Base-by-base conservation (phyloP, 2,329 filamentous ascomycete genomes). In the Colletotrichum zoysiae region DNA sequence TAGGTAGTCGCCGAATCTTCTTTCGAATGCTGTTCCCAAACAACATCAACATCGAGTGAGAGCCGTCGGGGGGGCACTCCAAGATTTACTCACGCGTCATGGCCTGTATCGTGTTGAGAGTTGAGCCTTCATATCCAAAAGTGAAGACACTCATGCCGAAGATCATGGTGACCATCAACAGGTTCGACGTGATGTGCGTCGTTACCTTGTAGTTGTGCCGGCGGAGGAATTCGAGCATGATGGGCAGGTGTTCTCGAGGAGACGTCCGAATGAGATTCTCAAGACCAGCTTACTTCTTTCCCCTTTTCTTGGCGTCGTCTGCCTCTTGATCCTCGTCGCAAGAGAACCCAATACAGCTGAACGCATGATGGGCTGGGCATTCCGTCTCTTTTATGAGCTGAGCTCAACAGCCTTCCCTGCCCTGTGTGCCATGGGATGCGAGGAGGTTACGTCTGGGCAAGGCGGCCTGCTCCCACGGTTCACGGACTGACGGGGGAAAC, bases 121-220 rank as follows among this genome's bases (percentile, higher is more conserved):
- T 74, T 35, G 74, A 73, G 9, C 63, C 74, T 48, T 76, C 74
- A 65, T 74, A 76, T 16, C 75, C 75, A 46, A 74, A 76, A 9
- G 74, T 65, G 53, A 76, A 76, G 62, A 76, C 75, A 46, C 74
- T 75, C 53, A 73, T 71, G 50, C 72, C 74, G n/a, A 76, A 66
- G 1, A 74, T 67, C 46, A 76, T 48, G 12, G 74, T 70, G 40
- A 74, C 70, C 50, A 73, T 57, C 51, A 76, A 38, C 46, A 75
- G 53, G 16, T 76, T 76, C 1, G 72, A 72, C 18, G 74, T 76
- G 30, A 76, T 62, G 42, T 74, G 63, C 40, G 48, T 63, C 42
- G 72, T 73, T 42, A 74, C 68, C 72, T 73, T 72, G 63, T 74
- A 71, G 61, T 76, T 76, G 65, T 73, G 74, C 7, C 64, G 42